Evolutionary conservation across 2,329 filamentous ascomycete species (phyloP), one percentile per base, ranked within the genome.

Genomic region (Lachnellula cervina): DNA sequence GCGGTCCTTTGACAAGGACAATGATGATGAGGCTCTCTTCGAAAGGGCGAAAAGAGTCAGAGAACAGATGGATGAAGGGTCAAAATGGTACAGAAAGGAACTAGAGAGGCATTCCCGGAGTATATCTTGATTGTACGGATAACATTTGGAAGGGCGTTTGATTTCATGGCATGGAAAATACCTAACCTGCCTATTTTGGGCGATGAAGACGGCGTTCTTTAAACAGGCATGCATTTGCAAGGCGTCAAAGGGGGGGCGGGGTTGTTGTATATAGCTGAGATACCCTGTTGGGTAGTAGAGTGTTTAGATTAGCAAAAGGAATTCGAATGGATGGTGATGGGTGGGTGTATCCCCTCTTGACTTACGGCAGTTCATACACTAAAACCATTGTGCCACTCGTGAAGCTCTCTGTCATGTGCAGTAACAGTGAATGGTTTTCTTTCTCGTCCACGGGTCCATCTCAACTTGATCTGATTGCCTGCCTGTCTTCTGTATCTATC

Each of bases 11-110:
- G 54, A 60, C 32, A 51, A 54, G 14, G 63, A 66, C 40, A 59
- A 63, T 16, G 67, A 69, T 47, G 59, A 59, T 46, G 62, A 67
- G 17, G 68, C 66, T n/a, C 52, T 70, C 6, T 70, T 70, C 49
- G 66, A 62, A 21, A 59, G 67, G 38, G 65, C 67, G n/a, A 70
- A 64, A 55, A 64, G 62, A 49, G 49, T 71, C 19, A 62, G 67
- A 37, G 67, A 71, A 45, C 61, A 68, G 55, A 68, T 70, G 68
- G 66, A 69, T 51, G 64, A 70, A 54, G 69, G 66, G 13, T 62
- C 57, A n/a, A 51, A 62, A 35, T 71, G 68, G 66, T 66, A 61
- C 43, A 64, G 61, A 42, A 55, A 61, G 43, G 60, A 70, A 44
- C 59, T 62, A 21, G 58, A 62, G 38, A 61, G 58, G 49, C 57